Percentiles rank a stretch among this genome's conserved stretches.
phyloP scores from a whole-genome alignment of 352 stramenopile genomes.

The Phytophthora meadii region DNA sequence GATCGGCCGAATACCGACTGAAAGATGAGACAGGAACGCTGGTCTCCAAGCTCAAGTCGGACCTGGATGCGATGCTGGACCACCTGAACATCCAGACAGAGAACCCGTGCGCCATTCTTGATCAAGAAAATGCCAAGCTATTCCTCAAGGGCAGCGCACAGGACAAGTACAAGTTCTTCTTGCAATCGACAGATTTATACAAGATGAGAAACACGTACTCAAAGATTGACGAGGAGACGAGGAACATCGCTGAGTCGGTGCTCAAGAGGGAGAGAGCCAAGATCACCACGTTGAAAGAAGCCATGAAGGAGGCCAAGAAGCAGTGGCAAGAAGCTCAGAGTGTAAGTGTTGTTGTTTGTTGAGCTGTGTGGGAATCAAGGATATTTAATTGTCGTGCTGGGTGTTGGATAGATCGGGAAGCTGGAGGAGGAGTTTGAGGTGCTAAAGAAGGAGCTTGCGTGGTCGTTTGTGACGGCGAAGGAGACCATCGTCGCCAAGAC shows the following conservation, averaged over 20 bases:
- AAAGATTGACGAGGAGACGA: slow-evolving; percentile 88
- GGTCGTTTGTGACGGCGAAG: slow-evolving; percentile 84
- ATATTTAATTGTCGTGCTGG: background rate
- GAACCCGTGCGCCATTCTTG: slow-evolving; percentile 97
- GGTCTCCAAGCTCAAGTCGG: slow-evolving; percentile 89
- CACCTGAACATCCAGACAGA: slow-evolving; percentile 95
- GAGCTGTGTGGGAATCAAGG: background rate
- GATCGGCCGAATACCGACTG: slow-evolving; percentile 74
- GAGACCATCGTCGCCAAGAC: slow-evolving; percentile 57
- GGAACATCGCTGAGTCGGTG: slow-evolving; percentile 64
- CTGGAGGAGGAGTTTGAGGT: slow-evolving; percentile 75
- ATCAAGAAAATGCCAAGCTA: slow-evolving; percentile 98
- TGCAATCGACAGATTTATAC: slow-evolving; percentile 96
- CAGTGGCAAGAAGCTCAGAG: slow-evolving; percentile 83
- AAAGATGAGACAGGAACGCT: slow-evolving; percentile 68
- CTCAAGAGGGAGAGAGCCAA: slow-evolving; percentile 74
- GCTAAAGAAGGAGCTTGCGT: slow-evolving; percentile 82
- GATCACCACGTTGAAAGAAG: slow-evolving; percentile 57
- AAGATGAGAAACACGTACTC: slow-evolving; percentile 89
- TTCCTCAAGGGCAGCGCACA: slow-evolving; percentile 95
- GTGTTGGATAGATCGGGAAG: slow-evolving; percentile 60
- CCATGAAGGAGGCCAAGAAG: slow-evolving; percentile 70
- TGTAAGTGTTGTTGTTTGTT: slow-evolving; percentile 32
- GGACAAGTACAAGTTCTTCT: slow-evolving; percentile 98
- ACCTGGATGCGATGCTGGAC: slow-evolving; percentile 95